phyloP scores from a whole-genome alignment of 1,284 basidiomycete species.

The Acaromyces ingoldii region DNA sequence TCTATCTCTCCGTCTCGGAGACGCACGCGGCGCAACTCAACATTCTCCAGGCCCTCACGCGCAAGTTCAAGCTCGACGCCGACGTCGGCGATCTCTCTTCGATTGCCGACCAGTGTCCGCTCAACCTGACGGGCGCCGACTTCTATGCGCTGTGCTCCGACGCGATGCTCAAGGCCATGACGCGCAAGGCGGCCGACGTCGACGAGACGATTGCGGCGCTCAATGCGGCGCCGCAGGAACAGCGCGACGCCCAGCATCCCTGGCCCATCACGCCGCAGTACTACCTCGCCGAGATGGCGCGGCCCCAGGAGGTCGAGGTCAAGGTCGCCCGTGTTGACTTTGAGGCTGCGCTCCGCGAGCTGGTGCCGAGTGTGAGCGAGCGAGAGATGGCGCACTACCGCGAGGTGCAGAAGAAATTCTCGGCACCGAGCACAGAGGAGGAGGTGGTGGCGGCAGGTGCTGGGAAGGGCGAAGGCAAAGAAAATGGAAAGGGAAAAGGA shows the following conservation, averaged over 20 bases:
- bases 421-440: constrained; percentile 11
- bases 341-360: constrained; percentile 64
- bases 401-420: constrained; percentile 68
- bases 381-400: constrained; percentile 85
- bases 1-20: constrained; percentile 89
- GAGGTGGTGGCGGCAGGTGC: neutral
- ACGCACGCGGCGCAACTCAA: constrained; percentile 80
- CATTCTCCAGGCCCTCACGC: constrained; percentile 82
- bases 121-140: constrained; percentile 76
- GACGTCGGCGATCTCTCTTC: constrained; percentile 61
- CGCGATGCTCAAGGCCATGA: constrained; percentile 92
- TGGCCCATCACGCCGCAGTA: constrained; percentile 82
- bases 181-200: constrained; percentile 73
- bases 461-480: neutral
- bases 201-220: constrained; percentile 51
- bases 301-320: constrained; percentile 67
- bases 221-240: constrained; percentile 52
- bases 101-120: constrained; percentile 74
- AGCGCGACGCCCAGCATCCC: constrained; percentile 61
- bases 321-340: constrained; percentile 73
- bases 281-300: constrained; percentile 81
- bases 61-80: constrained; percentile 81
- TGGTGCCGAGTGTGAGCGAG: constrained; percentile 81
- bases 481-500: neutral
- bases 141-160: constrained; percentile 97